Conservation (phyloP, 371 early-diverging fungal genomes). For the Mucor racemosus region DNA sequence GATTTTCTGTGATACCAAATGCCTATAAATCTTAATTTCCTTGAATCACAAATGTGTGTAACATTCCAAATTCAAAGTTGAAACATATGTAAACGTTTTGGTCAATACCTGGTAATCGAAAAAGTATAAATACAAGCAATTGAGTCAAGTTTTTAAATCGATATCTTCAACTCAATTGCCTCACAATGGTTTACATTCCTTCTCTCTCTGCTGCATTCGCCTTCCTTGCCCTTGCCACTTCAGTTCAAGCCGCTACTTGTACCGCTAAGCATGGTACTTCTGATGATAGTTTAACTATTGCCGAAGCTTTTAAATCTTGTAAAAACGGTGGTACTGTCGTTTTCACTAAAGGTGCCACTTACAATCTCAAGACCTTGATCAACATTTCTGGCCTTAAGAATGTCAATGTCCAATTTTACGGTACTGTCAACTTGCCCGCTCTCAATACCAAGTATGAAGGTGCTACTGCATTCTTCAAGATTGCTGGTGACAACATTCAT, state of each 20-base stretch:
- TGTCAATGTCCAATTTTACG: conserved; percentile 35
- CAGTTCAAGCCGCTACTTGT: conserved; percentile 2
- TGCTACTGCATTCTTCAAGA: conserved; percentile 31
- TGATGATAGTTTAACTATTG: conserved; percentile 36
- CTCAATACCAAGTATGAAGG: conserved; percentile 31
- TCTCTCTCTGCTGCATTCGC: conserved; percentile 1
- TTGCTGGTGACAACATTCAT: conserved; percentile 33
- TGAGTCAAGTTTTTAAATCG: no score
- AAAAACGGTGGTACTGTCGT: conserved; percentile 40
- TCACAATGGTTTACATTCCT: conserved; percentile 5
- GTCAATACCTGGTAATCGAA: not conserved
- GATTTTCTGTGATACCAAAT: not conserved
- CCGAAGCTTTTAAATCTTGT: conserved; percentile 33
- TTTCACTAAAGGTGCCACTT: conserved; percentile 34
- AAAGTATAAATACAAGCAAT: not conserved
- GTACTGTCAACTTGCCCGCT: conserved; percentile 33
- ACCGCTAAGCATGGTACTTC: not conserved
- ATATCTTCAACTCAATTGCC: not conserved
- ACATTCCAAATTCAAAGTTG: not conserved
- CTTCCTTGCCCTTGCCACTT: not conserved
- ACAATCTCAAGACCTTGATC: conserved; percentile 31
- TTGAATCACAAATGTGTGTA: not conserved
- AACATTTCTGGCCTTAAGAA: conserved; percentile 26
- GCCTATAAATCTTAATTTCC: not conserved
- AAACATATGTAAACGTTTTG: not conserved